Evolutionary conservation across 2,329 filamentous ascomycete genomes (phyloP).

Genomic region (Colletotrichum noveboracense): DNA sequence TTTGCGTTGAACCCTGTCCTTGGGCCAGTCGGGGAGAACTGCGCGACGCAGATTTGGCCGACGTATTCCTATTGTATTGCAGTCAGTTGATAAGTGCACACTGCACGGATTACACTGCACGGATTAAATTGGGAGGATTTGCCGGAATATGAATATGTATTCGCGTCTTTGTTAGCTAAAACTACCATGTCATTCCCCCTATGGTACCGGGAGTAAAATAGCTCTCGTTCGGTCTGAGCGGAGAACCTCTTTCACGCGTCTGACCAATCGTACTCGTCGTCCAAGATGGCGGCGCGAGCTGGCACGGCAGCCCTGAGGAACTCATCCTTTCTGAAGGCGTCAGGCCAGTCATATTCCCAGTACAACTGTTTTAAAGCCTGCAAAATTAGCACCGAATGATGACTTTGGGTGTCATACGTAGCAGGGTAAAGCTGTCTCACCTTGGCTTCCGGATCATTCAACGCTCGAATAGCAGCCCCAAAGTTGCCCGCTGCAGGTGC

Average conservation of each 20-base stretch:
- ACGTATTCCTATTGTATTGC: slow-evolving; percentile 29
- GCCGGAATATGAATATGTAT: background rate
- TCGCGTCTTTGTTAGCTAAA: background rate
- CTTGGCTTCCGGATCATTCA: background rate
- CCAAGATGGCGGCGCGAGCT: background rate
- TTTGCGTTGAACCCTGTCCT: slow-evolving; percentile 4
- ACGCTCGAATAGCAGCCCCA: background rate
- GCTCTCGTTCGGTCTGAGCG: background rate
- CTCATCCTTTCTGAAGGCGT: background rate
- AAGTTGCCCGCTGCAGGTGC: slow-evolving; percentile 1
- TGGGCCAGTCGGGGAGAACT: slow-evolving; percentile 27
- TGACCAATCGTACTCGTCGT: slow-evolving; percentile 6
- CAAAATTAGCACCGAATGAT: background rate
- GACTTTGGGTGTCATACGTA: background rate
- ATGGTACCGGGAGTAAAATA: too few relatives aligned
- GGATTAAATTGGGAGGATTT: background rate
- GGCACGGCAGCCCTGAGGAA: background rate
- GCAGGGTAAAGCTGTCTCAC: background rate
- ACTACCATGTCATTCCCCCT: background rate
- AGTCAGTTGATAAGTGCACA: background rate
- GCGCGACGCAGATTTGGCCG: slow-evolving; percentile 26
- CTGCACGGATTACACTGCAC: too few relatives aligned
- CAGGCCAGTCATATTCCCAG: background rate
- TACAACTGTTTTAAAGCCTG: background rate
- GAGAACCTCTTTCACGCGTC: background rate